Percentiles rank a stretch among this genome's conserved stretches.
Conservation (phyloP, 164 flowering plant species). For the Vitis cinerea region DNA sequence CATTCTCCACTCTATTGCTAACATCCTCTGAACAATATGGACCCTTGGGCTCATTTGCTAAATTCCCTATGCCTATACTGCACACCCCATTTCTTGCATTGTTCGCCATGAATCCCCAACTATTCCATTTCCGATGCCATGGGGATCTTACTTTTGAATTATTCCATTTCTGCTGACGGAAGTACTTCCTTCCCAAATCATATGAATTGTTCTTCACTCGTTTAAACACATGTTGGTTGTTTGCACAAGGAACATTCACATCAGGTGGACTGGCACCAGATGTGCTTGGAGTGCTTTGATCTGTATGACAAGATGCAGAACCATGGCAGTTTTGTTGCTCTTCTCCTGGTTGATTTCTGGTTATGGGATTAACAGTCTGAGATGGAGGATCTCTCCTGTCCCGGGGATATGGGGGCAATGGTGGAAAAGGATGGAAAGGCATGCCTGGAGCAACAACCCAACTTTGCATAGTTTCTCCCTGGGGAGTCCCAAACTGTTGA, state of each 20-base stretch:
- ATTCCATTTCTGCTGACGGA: conserved; percentile 70
- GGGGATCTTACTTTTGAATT: conserved; percentile 39
- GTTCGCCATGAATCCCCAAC: conserved; percentile 35
- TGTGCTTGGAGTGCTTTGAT: conserved; percentile 25
- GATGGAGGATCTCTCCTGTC: conserved; percentile 18
- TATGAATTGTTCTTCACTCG: conserved; percentile 31
- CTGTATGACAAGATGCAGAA: conserved; percentile 15
- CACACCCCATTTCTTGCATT: conserved; percentile 31
- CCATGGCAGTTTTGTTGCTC: conserved; percentile 15
- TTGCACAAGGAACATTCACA: conserved; percentile 18
- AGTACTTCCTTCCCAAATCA: conserved; percentile 56
- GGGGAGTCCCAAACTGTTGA: conserved; percentile 53
- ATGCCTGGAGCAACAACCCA: conserved; percentile 71
- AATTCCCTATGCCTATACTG: conserved; percentile 27
- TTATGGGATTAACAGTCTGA: conserved; percentile 10
- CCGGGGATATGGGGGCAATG: conserved; percentile 64
- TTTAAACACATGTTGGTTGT: conserved; percentile 23
- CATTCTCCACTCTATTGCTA: conserved; percentile 22
- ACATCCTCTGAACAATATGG: conserved; percentile 26
- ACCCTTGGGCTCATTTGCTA: conserved; percentile 21
- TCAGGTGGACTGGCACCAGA: conserved; percentile 22
- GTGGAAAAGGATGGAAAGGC: conserved; percentile 88
- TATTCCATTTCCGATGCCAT: conserved; percentile 39
- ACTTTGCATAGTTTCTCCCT: conserved; percentile 30
- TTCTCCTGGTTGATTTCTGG: conserved; percentile 18